Evolutionary conservation across 2,329 filamentous ascomycete genomes (phyloP).

Genomic region (Aureobasidium zeae): DNA sequence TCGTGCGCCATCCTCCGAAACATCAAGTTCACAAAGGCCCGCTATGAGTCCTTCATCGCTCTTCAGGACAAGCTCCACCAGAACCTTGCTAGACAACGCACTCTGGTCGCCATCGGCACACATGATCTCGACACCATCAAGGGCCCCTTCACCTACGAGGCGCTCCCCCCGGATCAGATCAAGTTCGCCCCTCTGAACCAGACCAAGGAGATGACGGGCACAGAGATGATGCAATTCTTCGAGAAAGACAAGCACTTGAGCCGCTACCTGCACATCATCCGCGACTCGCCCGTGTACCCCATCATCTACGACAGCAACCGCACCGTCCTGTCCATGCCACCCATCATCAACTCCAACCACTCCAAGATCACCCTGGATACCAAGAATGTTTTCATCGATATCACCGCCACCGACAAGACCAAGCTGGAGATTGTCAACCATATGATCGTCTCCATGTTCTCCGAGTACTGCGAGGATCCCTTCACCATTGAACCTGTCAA

Average conservation of each 20-base stretch:
- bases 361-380: conserved; percentile 92
- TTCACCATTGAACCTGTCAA: conserved; percentile 93
- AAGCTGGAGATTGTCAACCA: conserved; percentile 94
- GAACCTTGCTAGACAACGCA: conserved; percentile 86
- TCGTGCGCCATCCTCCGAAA: conserved; percentile 83
- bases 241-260: conserved; percentile 87
- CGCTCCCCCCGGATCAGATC: conserved; percentile 82
- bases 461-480: conserved; percentile 72
- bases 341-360: conserved; percentile 95
- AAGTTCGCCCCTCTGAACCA: conserved; percentile 88
- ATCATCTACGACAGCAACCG: conserved; percentile 88
- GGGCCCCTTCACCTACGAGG: conserved; percentile 95
- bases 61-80: conserved; percentile 97
- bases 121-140: conserved; percentile 90
- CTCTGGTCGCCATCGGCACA: conserved; percentile 91
- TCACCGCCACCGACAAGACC: conserved; percentile 89
- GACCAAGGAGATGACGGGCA: conserved; percentile 74
- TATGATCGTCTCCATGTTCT: conserved; percentile 97
- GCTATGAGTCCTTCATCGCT: conserved; percentile 95
- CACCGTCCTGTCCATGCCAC: conserved; percentile 83
- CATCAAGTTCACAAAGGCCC: conserved; percentile 80
- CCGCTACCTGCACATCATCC: conserved; percentile 86
- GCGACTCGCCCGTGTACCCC: conserved; percentile 86
- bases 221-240: conserved; percentile 89
- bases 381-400: conserved; percentile 92